A percentile compares a stretch with the other conserved stretches of the same genome.
phyloP scores from a whole-genome alignment of 768 basidiomycete species.

The Candolleomyces efflorescens region DNA sequence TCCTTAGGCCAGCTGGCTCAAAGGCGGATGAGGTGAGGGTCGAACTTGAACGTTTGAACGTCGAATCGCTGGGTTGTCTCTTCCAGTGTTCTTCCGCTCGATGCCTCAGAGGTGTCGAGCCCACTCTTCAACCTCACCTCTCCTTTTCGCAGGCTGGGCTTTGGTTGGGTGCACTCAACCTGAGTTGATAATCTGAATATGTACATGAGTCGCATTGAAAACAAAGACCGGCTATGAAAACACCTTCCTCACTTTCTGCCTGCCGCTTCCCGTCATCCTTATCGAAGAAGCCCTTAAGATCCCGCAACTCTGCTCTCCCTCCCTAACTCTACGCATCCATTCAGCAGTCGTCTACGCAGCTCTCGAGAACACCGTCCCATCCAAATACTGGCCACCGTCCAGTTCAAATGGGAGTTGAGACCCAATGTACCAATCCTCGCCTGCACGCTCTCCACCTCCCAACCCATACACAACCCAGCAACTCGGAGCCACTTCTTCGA shows the following conservation, averaged over 20 bases:
- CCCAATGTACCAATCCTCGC: not conserved
- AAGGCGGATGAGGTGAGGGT: too few species aligned
- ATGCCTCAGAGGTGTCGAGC: too few species aligned
- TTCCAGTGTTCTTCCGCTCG: too few species aligned
- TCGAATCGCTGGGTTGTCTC: too few species aligned
- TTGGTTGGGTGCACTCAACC: too few species aligned
- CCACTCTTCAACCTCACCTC: too few species aligned
- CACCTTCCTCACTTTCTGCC: not conserved
- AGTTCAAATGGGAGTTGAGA: slow-evolving; percentile 29
- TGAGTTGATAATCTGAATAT: too few species aligned
- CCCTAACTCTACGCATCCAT: slow-evolving; percentile 33
- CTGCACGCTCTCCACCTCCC: slow-evolving; percentile 6
- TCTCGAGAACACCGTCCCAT: slow-evolving; percentile 63
- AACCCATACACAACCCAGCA: slow-evolving; percentile 16
- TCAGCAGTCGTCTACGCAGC: slow-evolving; percentile 48
- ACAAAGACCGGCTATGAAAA: too few species aligned
- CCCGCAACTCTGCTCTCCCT: slow-evolving; percentile 28
- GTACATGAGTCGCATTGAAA: too few species aligned
- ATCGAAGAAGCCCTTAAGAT: slow-evolving; percentile 18
- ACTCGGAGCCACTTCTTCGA: slow-evolving; percentile 22
- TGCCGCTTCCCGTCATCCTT: not conserved
- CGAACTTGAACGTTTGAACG: too few species aligned
- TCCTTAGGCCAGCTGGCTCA: too few species aligned
- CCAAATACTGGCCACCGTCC: slow-evolving; percentile 45
- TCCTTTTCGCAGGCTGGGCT: too few species aligned